Conservation (phyloP, 768 basidiomycete species). For the Kwoniella sp. region DNA sequence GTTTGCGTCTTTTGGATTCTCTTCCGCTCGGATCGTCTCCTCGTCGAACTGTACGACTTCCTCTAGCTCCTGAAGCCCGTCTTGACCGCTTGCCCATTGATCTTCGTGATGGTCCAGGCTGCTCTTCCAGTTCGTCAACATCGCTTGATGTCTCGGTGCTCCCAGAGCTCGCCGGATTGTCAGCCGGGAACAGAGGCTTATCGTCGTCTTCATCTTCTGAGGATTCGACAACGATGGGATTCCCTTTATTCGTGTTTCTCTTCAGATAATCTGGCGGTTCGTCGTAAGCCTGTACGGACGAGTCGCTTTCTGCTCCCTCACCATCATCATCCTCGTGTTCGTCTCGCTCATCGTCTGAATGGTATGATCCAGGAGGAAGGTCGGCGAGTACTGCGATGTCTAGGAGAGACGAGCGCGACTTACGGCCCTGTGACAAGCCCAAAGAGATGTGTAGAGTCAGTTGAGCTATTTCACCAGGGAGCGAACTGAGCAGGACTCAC, state of each 20-base stretch:
- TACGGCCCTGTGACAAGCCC: neutral
- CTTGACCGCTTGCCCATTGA: neutral
- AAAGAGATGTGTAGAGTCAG: too few species aligned
- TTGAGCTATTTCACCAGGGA: neutral
- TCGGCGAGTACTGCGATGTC: slow-evolving; percentile 4
- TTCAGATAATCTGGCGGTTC: slow-evolving; percentile 19
- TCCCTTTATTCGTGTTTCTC: slow-evolving; percentile 10
- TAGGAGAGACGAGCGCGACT: slow-evolving; percentile 1
- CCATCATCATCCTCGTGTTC: neutral
- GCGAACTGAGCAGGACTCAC: neutral
- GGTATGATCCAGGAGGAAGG: slow-evolving; percentile 19
- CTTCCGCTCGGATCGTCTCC: neutral
- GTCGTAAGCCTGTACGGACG: slow-evolving; percentile 7
- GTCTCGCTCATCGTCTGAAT: slow-evolving; percentile 10
- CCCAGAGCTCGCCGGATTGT: neutral
- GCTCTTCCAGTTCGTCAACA: neutral
- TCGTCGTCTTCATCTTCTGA: slow-evolving; percentile 10
- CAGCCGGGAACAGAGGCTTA: neutral
- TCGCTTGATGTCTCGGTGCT: neutral
- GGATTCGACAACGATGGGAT: slow-evolving; percentile 19
- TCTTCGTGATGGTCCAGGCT: neutral
- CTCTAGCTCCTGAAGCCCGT: neutral
- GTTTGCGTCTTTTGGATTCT: neutral
- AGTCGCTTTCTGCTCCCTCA: neutral
- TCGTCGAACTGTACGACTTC: neutral